Evolutionary conservation across 345 rosid species (phyloP), one percentile per base, ranked within the genome.

Genomic region (Psidium guajava): DNA sequence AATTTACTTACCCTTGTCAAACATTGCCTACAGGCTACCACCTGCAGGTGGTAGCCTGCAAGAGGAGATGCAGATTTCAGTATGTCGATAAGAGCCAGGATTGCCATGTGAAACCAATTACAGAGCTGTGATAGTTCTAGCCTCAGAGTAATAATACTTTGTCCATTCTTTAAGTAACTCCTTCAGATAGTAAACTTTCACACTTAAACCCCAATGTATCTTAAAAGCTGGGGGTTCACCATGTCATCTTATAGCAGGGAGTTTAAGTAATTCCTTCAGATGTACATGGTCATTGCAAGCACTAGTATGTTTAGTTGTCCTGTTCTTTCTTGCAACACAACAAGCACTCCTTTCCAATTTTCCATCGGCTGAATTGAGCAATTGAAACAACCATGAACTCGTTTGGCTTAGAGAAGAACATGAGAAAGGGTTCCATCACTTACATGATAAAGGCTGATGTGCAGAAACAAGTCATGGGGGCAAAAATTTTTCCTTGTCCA

Each of bases 401-500:
- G 25, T 69, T 28, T 18, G 25, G 24, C 77, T 69, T 69, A 32
- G 77, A 32, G 77, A 69, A 2, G 77, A 69, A 2, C 77, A 32
- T 32, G 44, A 69, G 77, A 69, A 69, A 69, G 13, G 55, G 83
- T 49, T 25, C 6, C 18, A 64, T 14, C 36, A 87, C 95, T 96
- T 90, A 93, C 98, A 95, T 90, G 86, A 93, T 85, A 87, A 88
- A 55, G 85, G 93, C 87, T 49, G 94, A 91, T 27, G 86, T 53
- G 91, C 89, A 92, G 87, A 91, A 91, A 88, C 91, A 92, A 80
- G 91, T 40, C 81, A 92, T 61, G 94, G 88, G 56, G 88, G 89
- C 93, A 91, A 93, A 85, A 93, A 92, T 50, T 91, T 91, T 88
- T 93, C 94, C 77, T 84, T 89, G 89, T 93, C 92, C 82, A 92